A percentile compares a stretch with the other conserved stretches of the same genome.
phyloP scores from a whole-genome alignment of 148 eudicot species.

The Chenopodium album region DNA sequence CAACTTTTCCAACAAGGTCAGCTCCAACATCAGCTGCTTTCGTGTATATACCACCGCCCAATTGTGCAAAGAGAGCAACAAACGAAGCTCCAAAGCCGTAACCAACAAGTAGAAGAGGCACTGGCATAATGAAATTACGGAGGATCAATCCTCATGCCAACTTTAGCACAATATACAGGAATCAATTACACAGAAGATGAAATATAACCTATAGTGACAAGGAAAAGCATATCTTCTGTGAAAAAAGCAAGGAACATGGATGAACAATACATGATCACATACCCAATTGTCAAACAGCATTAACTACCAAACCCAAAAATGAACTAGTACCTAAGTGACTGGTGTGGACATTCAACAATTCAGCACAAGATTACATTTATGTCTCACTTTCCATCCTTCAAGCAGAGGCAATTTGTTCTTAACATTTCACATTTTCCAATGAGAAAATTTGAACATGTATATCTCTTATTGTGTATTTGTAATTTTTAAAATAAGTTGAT shows the following conservation, averaged over 20 bases:
- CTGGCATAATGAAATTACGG: conserved; percentile 37
- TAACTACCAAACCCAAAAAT: background rate
- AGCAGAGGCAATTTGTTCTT: background rate
- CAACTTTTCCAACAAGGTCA: conserved; percentile 98
- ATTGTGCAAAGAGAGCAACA: conserved; percentile 98
- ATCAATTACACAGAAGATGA: background rate
- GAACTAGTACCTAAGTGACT: background rate
- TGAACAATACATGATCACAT: background rate
- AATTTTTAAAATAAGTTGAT: too few species aligned
- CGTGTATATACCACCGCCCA: conserved; percentile 99
- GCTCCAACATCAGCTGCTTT: conserved; percentile 99
- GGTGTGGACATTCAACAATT: background rate
- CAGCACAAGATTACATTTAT: background rate
- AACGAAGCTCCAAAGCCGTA: conserved; percentile 99
- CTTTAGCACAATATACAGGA: background rate
- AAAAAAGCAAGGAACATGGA: background rate
- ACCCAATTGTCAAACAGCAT: background rate
- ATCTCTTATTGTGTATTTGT: too few species aligned
- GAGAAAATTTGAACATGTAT: too few species aligned
- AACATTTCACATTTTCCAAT: too few species aligned
- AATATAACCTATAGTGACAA: too few species aligned
- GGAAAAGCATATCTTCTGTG: too few species aligned
- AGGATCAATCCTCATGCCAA: background rate
- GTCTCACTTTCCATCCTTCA: background rate
- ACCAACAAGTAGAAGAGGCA: conserved; percentile 99